Conservation (phyloP, 345 rosid genomes). For the Hibiscus mutabilis region DNA sequence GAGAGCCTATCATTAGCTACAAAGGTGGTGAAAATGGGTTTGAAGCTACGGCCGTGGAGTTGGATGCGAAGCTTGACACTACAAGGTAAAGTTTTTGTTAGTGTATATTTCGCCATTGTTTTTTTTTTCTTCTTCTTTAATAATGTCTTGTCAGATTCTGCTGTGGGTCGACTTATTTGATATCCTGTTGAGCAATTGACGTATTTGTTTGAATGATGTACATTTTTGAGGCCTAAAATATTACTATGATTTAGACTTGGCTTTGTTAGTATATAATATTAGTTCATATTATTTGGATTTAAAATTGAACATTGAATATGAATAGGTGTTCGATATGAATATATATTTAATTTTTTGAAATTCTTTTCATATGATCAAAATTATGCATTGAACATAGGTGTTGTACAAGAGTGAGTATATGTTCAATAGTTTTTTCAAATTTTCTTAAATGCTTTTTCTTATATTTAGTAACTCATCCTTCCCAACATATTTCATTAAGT, state of each 20-base stretch:
- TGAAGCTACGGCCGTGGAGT: constrained; percentile 81
- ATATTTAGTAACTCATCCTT: not conserved
- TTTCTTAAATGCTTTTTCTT: not conserved
- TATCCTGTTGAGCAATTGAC: not conserved
- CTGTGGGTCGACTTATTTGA: not conserved
- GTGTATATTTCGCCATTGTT: not conserved
- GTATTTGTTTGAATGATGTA: not conserved
- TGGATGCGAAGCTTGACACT: constrained; percentile 77
- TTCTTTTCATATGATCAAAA: not conserved
- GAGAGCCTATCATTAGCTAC: constrained; percentile 85
- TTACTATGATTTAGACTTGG: not conserved
- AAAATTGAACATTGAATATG: not conserved
- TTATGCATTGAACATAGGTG: not conserved
- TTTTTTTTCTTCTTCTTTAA: not conserved
- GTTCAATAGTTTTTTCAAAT: not conserved
- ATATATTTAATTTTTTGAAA: not conserved
- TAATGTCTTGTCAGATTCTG: not conserved
- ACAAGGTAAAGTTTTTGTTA: constrained; percentile 40
- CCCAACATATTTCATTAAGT: not conserved
- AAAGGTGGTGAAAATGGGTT: constrained; percentile 80
- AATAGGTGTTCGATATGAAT: not conserved
- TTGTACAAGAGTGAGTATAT: not conserved
- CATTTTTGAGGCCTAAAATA: not conserved
- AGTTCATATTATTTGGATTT: not conserved
- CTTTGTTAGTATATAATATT: not conserved